phyloP scores from a whole-genome alignment of 768 basidiomycete species.

The Lactarius sp. region DNA sequence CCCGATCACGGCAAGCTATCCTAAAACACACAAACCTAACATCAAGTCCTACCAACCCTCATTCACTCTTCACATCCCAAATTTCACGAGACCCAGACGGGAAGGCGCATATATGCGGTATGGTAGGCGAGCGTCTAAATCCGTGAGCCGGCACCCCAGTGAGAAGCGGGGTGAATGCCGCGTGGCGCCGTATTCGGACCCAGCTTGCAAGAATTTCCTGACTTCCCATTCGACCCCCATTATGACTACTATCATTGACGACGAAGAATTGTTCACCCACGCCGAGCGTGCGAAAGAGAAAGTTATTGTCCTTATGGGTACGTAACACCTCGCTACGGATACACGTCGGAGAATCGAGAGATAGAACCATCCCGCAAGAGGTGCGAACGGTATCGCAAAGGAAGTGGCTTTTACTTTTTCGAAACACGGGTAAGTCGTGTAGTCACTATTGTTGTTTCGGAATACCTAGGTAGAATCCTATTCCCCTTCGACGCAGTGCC shows the following conservation, averaged over 20 bases:
- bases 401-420: constrained; percentile 28
- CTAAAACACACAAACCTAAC: no score
- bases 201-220: not conserved
- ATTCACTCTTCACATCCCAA: no score
- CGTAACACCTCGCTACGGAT: not conserved
- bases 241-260: constrained; percentile 27
- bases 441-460: not conserved
- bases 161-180: no score
- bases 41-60: no score
- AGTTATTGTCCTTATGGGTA: constrained; percentile 30
- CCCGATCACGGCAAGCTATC: no score
- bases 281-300: constrained; percentile 27
- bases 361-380: constrained; percentile 17
- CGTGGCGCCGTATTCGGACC: no score
- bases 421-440: constrained; percentile 24
- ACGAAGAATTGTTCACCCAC: constrained; percentile 26
- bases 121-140: no score
- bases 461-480: not conserved
- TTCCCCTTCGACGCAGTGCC: not conserved
- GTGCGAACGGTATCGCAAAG: constrained; percentile 29
- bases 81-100: no score
- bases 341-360: not conserved
- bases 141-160: no score
- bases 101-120: no score
- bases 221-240: not conserved